A percentile compares a stretch with the other conserved stretches of the same genome.
phyloP scores from a whole-genome alignment of 495 filamentous ascomycete genomes.

The Penicillium herquei region DNA sequence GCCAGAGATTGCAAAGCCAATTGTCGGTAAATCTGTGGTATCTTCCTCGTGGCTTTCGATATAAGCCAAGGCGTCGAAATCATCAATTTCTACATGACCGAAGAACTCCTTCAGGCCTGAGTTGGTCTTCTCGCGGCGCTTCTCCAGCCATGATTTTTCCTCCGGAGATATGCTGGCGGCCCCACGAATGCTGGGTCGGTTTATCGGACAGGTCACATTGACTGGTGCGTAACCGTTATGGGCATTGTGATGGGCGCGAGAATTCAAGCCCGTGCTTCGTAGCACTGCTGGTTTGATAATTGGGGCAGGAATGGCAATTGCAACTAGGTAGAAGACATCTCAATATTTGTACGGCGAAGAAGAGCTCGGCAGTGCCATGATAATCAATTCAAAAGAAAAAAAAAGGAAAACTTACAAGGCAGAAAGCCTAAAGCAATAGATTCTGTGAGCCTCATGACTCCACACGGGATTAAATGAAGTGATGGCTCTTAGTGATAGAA shows the following conservation, averaged over 20 bases:
- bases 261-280: too few species aligned
- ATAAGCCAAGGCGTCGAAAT: conserved; percentile 69
- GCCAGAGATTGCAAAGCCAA: conserved; percentile 49
- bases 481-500: too few species aligned
- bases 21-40: conserved; percentile 48
- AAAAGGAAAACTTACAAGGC: too few species aligned
- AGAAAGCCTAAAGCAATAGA: too few species aligned
- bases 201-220: conserved; percentile 27
- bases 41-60: conserved; percentile 53
- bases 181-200: conserved; percentile 41
- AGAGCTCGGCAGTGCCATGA: too few species aligned
- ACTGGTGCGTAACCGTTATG: conserved; percentile 35
- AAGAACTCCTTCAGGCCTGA: conserved; percentile 64
- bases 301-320: too few species aligned
- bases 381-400: too few species aligned
- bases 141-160: conserved; percentile 63
- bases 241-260: conserved; percentile 11
- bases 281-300: too few species aligned
- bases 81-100: conserved; percentile 60
- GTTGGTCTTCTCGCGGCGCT: conserved; percentile 46
- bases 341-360: too few species aligned
- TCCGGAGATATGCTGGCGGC: conserved; percentile 55
- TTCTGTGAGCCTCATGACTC: too few species aligned
- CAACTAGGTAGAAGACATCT: too few species aligned
- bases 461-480: too few species aligned